These are phyloP conservation scores for Leishmania turanica DNA, from an alignment of 208 protist species.

Conservation along the genomic window DNA sequence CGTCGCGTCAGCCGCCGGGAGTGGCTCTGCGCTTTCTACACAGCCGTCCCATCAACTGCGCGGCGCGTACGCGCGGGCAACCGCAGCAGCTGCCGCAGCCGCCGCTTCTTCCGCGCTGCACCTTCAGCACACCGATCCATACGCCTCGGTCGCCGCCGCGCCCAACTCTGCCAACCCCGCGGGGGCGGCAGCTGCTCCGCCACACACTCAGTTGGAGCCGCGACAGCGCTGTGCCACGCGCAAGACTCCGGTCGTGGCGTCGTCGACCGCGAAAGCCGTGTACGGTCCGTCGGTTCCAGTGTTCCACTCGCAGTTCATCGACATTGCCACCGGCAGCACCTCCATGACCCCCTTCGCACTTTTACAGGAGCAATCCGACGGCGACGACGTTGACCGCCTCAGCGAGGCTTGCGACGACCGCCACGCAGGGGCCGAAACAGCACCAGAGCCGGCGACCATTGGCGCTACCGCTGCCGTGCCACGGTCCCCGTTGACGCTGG, in stretches of 20 bases:
- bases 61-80: slow-evolving; percentile 29
- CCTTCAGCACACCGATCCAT: not conserved
- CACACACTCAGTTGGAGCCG: not conserved
- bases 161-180: not conserved
- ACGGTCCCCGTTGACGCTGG: not conserved
- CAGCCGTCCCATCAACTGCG: slow-evolving; percentile 26
- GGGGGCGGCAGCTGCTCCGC: not conserved
- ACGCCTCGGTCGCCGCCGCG: not conserved
- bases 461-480: not conserved
- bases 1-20: not conserved
- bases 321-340: slow-evolving; percentile 46
- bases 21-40: not conserved
- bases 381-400: not conserved
- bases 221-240: not conserved
- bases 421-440: not conserved
- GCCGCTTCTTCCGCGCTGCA: not conserved
- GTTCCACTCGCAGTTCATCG: slow-evolving; percentile 65
- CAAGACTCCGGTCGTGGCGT: not conserved
- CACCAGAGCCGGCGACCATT: not conserved
- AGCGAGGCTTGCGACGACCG: not conserved
- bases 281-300: slow-evolving; percentile 40
- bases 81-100: slow-evolving; percentile 2
- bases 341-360: slow-evolving; percentile 63
- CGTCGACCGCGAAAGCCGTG: slow-evolving; percentile 6
- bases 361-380: slow-evolving; percentile 12